Percentiles rank a stretch among this genome's conserved stretches.
Conservation (phyloP, 2,329 filamentous ascomycete genomes). For the Sporothrix inflata region DNA sequence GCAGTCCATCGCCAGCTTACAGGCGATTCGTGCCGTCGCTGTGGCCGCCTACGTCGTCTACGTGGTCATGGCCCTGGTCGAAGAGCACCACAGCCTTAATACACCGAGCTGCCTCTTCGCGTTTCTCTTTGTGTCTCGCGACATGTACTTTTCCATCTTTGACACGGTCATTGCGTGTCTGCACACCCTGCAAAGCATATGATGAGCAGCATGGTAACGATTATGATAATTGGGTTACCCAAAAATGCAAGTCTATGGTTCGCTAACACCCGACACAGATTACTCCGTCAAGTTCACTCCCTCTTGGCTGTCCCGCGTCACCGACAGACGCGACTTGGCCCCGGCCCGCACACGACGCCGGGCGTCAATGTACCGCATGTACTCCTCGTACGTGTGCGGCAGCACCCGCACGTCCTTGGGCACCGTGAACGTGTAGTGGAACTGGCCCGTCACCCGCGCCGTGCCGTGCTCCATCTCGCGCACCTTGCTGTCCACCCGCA, state of each 20-base stretch:
- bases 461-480: constrained; percentile 65
- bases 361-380: constrained; percentile 51
- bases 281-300: constrained; percentile 33
- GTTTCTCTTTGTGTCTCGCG: too few relatives aligned
- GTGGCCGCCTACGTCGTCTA: too few relatives aligned
- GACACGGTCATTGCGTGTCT: too few relatives aligned
- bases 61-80: too few relatives aligned
- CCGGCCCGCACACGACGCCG: constrained; percentile 45
- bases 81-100: too few relatives aligned
- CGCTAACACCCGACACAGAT: neutral
- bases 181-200: too few relatives aligned
- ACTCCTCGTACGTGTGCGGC: constrained; percentile 47
- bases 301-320: neutral
- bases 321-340: constrained; percentile 30
- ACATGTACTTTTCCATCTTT: too few relatives aligned
- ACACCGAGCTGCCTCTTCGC: too few relatives aligned
- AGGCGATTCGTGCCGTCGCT: too few relatives aligned
- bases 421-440: constrained; percentile 67
- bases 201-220: too few relatives aligned
- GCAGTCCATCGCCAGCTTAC: too few relatives aligned
- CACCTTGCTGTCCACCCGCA: constrained; percentile 73
- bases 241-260: neutral
- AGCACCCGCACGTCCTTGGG: constrained; percentile 45
- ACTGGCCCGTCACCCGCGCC: constrained; percentile 70
- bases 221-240: neutral